Conservation (phyloP, 768 basidiomycete genomes). For the Candolleomyces efflorescens region DNA sequence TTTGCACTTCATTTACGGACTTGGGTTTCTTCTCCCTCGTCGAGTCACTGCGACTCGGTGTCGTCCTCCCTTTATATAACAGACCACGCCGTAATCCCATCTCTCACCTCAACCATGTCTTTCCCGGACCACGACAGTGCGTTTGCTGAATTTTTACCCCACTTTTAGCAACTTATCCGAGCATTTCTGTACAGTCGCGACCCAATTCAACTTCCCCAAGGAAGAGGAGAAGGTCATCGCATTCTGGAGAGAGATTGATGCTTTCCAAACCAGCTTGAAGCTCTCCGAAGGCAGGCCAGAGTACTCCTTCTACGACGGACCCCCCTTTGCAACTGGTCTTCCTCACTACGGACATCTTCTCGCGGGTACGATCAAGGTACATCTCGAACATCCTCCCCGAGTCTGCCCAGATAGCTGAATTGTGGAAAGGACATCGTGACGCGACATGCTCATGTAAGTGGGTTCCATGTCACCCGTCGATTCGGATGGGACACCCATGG, state of each 20-base stretch:
- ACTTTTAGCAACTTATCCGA: slow-evolving; percentile 11
- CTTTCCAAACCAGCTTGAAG: slow-evolving; percentile 91
- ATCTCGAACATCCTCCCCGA: slow-evolving; percentile 12
- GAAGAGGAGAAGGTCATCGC: slow-evolving; percentile 88
- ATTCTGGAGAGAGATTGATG: slow-evolving; percentile 96
- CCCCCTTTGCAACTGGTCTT: slow-evolving; percentile 94
- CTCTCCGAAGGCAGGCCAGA: slow-evolving; percentile 88
- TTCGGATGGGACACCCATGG: slow-evolving; percentile 99
- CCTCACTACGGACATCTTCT: slow-evolving; percentile 96
- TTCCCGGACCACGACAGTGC: slow-evolving; percentile 71
- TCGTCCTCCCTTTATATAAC: neutral
- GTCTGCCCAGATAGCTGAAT: neutral
- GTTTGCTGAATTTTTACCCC: slow-evolving; percentile 21
- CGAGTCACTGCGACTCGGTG: slow-evolving; percentile 1
- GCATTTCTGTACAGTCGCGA: slow-evolving; percentile 50
- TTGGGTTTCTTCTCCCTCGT: neutral
- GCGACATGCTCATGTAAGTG: slow-evolving; percentile 89
- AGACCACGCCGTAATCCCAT: neutral
- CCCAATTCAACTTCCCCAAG: slow-evolving; percentile 76
- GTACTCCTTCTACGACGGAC: slow-evolving; percentile 95
- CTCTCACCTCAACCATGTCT: slow-evolving; percentile 41
- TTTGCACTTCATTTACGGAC: neutral
- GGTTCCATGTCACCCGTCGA: slow-evolving; percentile 86
- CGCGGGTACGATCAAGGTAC: slow-evolving; percentile 89
- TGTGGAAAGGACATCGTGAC: slow-evolving; percentile 87